Conservation (phyloP, 805 yeast species). For the Hanseniaspora singularis region DNA sequence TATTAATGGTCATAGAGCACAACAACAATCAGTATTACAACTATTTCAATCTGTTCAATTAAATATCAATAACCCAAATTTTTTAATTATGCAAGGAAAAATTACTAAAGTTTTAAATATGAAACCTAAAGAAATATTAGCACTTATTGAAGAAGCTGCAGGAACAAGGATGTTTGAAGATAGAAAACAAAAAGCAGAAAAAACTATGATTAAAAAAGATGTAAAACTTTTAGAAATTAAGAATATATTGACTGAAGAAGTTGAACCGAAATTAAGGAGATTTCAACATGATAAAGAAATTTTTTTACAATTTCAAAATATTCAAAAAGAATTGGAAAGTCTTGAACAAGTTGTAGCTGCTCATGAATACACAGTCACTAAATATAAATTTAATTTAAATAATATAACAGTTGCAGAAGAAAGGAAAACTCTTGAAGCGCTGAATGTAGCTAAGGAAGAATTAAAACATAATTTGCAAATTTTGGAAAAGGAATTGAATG, state of each 20-base stretch:
- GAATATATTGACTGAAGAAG: constrained; percentile 65
- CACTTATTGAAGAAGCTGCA: constrained; percentile 94
- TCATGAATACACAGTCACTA: constrained; percentile 46
- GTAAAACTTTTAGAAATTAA: constrained; percentile 69
- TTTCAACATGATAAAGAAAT: constrained; percentile 69
- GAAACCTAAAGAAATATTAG: constrained; percentile 82
- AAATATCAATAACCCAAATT: constrained; percentile 93
- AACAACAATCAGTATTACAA: constrained; percentile 81
- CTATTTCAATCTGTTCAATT: constrained; percentile 89
- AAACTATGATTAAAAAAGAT: constrained; percentile 85
- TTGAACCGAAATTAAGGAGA: constrained; percentile 80
- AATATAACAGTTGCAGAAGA: constrained; percentile 36
- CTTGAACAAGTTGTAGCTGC: constrained; percentile 63
- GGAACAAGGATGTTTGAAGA: constrained; percentile 95
- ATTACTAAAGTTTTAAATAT: constrained; percentile 93
- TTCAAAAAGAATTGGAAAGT: constrained; percentile 69
- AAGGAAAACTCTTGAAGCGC: constrained; percentile 33
- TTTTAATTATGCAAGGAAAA: constrained; percentile 96
- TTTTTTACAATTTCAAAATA: constrained; percentile 75
- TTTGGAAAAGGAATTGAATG: constrained; percentile 49
- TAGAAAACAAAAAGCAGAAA: constrained; percentile 79
- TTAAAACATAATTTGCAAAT: constrained; percentile 44
- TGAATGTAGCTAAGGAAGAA: constrained; percentile 34
- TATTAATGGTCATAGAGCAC: constrained; percentile 92
- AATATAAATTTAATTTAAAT: constrained; percentile 18